Evolutionary conservation across 2,329 filamentous ascomycete genomes (phyloP).

Genomic region (Alternaria arbusti): DNA sequence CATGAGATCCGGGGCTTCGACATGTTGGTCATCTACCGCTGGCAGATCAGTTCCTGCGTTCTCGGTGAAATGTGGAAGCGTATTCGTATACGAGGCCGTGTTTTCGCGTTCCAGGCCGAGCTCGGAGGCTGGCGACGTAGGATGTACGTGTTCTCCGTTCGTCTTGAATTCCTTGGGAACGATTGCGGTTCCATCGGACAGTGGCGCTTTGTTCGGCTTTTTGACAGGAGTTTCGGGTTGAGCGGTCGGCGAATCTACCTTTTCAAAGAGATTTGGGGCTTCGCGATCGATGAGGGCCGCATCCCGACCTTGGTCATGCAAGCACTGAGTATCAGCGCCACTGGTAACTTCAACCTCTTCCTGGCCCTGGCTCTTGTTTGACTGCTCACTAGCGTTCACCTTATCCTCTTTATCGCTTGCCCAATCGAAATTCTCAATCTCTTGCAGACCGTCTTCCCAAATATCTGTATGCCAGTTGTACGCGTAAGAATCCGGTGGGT

Average conservation of each 20-base stretch:
- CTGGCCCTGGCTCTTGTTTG: background rate
- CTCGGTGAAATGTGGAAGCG: background rate
- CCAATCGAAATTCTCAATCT: slow-evolving; percentile 38
- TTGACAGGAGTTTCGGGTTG: background rate
- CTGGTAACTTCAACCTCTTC: background rate
- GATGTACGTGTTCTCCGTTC: background rate
- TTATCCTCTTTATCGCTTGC: background rate
- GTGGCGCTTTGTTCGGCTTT: background rate
- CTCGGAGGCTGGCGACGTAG: background rate
- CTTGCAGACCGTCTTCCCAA: slow-evolving; percentile 29
- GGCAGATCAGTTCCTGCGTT: background rate
- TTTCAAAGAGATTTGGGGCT: background rate
- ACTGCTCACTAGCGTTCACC: background rate
- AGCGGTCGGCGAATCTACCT: background rate
- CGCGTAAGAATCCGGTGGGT: slow-evolving; percentile 15
- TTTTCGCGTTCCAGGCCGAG: background rate
- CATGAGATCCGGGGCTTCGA: background rate
- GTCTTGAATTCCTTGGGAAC: background rate
- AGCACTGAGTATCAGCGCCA: background rate
- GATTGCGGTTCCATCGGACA: background rate
- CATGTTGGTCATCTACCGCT: background rate
- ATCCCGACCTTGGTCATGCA: background rate
- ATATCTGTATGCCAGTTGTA: slow-evolving; percentile 3
- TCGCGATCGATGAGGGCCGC: too few relatives aligned
- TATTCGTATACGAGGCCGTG: background rate